Evolutionary conservation across 352 stramenopile genomes (phyloP), one percentile per base, ranked within the genome.

Genomic region (Pythium dissotocum): DNA sequence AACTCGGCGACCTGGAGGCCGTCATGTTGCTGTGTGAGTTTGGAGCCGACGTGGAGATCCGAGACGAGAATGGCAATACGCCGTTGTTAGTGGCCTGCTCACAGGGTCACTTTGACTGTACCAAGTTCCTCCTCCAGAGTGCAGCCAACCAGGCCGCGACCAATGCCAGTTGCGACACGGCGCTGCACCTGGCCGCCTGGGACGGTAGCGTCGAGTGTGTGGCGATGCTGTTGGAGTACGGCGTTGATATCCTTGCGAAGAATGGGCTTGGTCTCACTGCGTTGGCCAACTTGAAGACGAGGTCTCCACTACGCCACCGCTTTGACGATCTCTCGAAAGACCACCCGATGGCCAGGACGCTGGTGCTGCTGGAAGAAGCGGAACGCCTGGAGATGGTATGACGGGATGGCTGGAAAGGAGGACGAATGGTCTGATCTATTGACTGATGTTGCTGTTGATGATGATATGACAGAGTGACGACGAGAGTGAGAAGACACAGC

Each of bases 21-120:
- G 67, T 93, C 6, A 80, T 83, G 71, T 61, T 94, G 26, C 71
- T 94, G 5, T 87, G 76, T 68, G 84, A 94, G 44, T 93, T 82
- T 51, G 65, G 74, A 6, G 80, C 75, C 2, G 84, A 94, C 52
- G 58, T 92, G 26, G 84, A 94, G 71, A 73, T 77, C 63, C 78
- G 80, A 14, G 87, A 93, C 58, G 84, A 89, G 58, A 72, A 76
- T 18, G 76, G 67, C 21, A 90, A 92, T 55, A 89, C 87, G 0
- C 78, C 83, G n/a, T 67, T 93, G 6, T 74, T 92, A 1, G 73
- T 83, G 35, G 82, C 83, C 8, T 90, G 84, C 33, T 77, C 77
- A 7, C 85, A 91, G 61, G 82, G 82, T n/a, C 86, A 93, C 61
- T 90, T 76, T 30, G 73, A 83, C 2, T 92, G 81, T 48, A 79